Percentiles rank a stretch among this genome's conserved stretches.
Evolutionary conservation across 495 filamentous ascomycete species (phyloP).

Genomic region (Talaromyces nanjingensis): DNA sequence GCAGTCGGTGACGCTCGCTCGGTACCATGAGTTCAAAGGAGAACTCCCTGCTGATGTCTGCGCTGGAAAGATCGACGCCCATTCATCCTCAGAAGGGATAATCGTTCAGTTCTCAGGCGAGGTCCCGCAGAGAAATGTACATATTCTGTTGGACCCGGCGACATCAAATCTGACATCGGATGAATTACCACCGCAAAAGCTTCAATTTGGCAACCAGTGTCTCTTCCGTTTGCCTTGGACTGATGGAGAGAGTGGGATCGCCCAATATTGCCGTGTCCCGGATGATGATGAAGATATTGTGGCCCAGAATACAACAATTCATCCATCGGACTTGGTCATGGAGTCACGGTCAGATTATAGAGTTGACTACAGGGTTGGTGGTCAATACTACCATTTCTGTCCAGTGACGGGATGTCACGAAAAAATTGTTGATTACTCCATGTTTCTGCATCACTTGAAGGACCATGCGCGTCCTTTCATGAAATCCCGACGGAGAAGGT

Average conservation of each 20-base stretch:
- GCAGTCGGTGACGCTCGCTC: conserved; percentile 2
- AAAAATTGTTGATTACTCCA: conserved; percentile 1
- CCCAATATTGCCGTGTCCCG: neutral
- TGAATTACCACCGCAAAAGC: neutral
- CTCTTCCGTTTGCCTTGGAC: neutral
- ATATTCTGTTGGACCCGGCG: neutral
- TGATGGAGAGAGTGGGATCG: neutral
- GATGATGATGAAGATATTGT: neutral
- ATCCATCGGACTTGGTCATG: neutral
- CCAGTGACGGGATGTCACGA: neutral
- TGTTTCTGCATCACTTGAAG: conserved; percentile 2
- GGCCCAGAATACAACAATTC: conserved; percentile 1
- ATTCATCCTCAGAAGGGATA: neutral
- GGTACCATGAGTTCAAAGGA: conserved; percentile 3
- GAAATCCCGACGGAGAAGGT: neutral
- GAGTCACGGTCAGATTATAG: neutral
- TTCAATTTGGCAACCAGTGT: conserved; percentile 1
- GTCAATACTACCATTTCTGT: neutral
- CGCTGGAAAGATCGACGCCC: neutral
- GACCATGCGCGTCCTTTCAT: conserved; percentile 1
- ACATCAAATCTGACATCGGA: neutral
- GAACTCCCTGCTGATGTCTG: neutral
- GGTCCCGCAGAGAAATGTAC: neutral
- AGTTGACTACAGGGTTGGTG: neutral
- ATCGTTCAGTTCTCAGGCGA: conserved; percentile 3